Conservation (phyloP, 805 yeast genomes). For the Schwanniomyces sp. region DNA sequence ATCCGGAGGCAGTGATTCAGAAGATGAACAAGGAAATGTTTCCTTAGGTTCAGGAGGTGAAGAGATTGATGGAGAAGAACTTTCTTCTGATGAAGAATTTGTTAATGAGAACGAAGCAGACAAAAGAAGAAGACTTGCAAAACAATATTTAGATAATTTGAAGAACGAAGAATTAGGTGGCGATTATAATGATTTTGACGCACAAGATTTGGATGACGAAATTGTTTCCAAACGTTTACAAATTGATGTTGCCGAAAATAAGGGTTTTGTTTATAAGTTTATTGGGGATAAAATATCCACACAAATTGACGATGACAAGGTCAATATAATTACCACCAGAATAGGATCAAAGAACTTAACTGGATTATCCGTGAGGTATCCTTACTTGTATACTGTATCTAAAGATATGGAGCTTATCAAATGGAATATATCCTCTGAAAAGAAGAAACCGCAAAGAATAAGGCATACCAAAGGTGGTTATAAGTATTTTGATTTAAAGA, state of each 20-base stretch:
- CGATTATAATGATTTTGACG: slow-evolving; percentile 64
- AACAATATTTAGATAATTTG: slow-evolving; percentile 82
- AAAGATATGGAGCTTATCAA: slow-evolving; percentile 80
- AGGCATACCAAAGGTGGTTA: slow-evolving; percentile 66
- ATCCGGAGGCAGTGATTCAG: slow-evolving; percentile 50
- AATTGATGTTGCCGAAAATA: slow-evolving; percentile 85
- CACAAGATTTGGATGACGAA: slow-evolving; percentile 87
- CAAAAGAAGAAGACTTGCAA: slow-evolving; percentile 89
- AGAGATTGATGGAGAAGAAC: slow-evolving; percentile 34
- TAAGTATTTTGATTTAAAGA: slow-evolving; percentile 39
- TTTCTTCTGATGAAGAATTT: slow-evolving; percentile 71
- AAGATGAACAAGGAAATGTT: slow-evolving; percentile 45
- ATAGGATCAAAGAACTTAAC: slow-evolving; percentile 64
- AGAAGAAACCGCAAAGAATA: slow-evolving; percentile 62
- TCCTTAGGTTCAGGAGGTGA: slow-evolving; percentile 36
- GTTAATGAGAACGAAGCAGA: slow-evolving; percentile 84
- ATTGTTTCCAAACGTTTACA: slow-evolving; percentile 76
- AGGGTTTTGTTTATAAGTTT: slow-evolving; percentile 77
- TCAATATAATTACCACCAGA: slow-evolving; percentile 47
- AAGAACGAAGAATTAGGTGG: slow-evolving; percentile 52
- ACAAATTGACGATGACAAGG: slow-evolving; percentile 34
- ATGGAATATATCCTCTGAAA: slow-evolving; percentile 58
- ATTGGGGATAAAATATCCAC: slow-evolving; percentile 51
- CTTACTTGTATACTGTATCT: slow-evolving; percentile 73
- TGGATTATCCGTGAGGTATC: slow-evolving; percentile 53